phyloP scores from a whole-genome alignment of 768 basidiomycete species.

The Mycena chlorophos region DNA sequence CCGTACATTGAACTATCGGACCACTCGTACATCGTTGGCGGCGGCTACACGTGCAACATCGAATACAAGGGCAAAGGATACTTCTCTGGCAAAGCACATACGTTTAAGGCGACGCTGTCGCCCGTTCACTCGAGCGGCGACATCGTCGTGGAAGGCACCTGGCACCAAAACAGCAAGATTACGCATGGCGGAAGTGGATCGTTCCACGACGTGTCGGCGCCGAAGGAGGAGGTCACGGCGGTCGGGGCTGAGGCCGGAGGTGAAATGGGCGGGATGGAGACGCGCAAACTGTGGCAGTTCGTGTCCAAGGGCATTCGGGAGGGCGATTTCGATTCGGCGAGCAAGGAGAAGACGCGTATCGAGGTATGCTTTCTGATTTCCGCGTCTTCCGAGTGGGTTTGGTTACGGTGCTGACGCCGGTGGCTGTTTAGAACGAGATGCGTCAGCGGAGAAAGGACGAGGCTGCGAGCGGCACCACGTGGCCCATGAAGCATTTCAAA shows the following conservation, averaged over 20 bases:
- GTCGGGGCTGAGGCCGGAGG: constrained; percentile 53
- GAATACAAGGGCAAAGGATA: constrained; percentile 98
- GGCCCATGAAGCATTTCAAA: constrained; percentile 78
- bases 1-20: constrained; percentile 83
- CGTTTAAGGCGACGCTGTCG: constrained; percentile 81
- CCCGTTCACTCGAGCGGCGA: constrained; percentile 49
- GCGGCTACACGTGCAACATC: constrained; percentile 50
- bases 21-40: constrained; percentile 63
- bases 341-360: constrained; percentile 83
- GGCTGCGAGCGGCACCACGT: constrained; percentile 62
- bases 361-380: constrained; percentile 59
- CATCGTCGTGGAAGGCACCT: constrained; percentile 73
- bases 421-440: constrained; percentile 74
- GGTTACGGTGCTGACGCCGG: neutral
- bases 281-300: constrained; percentile 75
- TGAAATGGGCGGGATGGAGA: constrained; percentile 82
- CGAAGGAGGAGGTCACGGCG: constrained; percentile 76
- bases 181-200: constrained; percentile 38
- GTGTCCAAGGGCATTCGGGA: constrained; percentile 91
- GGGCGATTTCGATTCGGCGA: constrained; percentile 91
- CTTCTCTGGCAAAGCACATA: constrained; percentile 89
- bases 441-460: constrained; percentile 87
- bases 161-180: constrained; percentile 70
- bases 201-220: constrained; percentile 77
- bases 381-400: neutral